A percentile compares a stretch with the other conserved stretches of the same genome.
Conservation (phyloP, 164 flowering plant genomes). For the Dillenia suffruticosa region DNA sequence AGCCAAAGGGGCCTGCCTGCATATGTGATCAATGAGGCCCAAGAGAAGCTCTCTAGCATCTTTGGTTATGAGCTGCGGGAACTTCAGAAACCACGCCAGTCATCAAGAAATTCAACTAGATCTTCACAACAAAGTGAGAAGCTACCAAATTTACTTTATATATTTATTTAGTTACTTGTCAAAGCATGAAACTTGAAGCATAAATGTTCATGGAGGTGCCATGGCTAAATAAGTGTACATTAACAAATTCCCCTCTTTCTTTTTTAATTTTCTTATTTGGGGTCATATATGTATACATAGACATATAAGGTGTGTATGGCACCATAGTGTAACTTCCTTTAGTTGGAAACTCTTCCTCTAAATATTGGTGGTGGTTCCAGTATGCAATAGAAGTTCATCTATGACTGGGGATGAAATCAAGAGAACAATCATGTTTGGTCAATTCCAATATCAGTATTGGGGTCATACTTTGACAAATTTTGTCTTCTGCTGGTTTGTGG, state of each 20-base stretch:
- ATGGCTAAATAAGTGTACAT: neutral
- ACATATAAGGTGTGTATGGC: no score
- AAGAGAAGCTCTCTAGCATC: slow-evolving; percentile 53
- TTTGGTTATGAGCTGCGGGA: slow-evolving; percentile 92
- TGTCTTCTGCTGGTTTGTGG: no score
- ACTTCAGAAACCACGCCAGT: slow-evolving; percentile 69
- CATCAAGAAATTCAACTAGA: slow-evolving; percentile 40
- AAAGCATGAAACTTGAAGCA: no score
- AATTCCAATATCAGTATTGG: no score
- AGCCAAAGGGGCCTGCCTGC: slow-evolving; percentile 70
- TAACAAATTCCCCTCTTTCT: neutral
- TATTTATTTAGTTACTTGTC: neutral
- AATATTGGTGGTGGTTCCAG: no score
- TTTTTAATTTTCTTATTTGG: neutral
- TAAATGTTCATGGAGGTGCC: neutral
- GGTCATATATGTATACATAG: neutral
- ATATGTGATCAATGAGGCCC: slow-evolving; percentile 68
- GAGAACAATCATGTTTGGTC: no score
- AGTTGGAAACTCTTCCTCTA: no score
- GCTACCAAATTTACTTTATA: neutral
- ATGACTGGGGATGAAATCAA: no score
- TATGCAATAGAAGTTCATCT: no score
- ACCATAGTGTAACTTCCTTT: no score
- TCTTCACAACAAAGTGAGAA: slow-evolving; percentile 59
- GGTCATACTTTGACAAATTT: no score